Evolutionary conservation across 208 protist species (phyloP), one percentile per base, ranked within the genome.

Genomic region (Leishmania tropica): DNA sequence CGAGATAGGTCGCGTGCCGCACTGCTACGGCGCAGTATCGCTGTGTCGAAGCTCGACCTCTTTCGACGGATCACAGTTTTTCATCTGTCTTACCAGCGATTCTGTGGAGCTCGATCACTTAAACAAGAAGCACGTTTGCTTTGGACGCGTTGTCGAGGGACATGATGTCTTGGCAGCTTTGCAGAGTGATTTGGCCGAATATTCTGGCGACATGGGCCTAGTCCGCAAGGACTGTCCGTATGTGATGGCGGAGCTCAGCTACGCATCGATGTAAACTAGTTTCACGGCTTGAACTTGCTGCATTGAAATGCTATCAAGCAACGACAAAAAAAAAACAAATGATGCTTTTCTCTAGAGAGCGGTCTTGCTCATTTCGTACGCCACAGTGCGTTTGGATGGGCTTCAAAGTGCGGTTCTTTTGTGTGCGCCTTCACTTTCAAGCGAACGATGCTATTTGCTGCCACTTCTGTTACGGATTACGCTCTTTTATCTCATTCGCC

Each of bases 31-130:
- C 21, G 83, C 92, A 47, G 42, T 96, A 71, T 96, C 93, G 2
- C 73, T 96, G 31, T 96, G 94, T 83, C 83, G 93, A 15, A 91
- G 86, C 47, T 84, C 85, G 13, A 80, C 40, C 54, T 64, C 60
- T 28, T 92, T 94, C 81, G 94, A 97, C 71, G 88, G 88, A 5
- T 92, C 89, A 1, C 84, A 91, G 65, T 96, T 97, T 87, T 96
- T 97, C 80, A 89, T 97, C 51, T 96, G 92, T 81, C 75, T 97
- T 53, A 96, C 93, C 3, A 84, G 83, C 62, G 89, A 96, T 79
- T 60, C 80, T 24, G 75, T 58, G 1, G 93, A 96, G 75, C 67
- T 95, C 54, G 91, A 91, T n/a, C 89, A 93, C 78, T 70, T 97
- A 42, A 90, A 94, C 76, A 88, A 86, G 67, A 91, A 90, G 17